phyloP scores from a whole-genome alignment of 345 rosid species.

The Pistacia atlantica region DNA sequence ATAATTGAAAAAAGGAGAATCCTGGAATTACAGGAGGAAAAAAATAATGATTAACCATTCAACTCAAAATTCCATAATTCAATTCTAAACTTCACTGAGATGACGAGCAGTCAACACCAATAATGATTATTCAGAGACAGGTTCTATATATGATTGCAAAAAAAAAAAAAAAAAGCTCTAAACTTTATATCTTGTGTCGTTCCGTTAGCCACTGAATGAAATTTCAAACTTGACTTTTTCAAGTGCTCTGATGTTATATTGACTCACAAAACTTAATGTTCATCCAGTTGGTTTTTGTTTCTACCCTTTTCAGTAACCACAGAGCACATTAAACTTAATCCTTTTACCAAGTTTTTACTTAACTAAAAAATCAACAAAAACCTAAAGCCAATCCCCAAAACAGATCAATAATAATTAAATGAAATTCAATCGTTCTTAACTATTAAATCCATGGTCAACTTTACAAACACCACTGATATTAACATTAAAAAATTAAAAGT shows the following conservation, averaged over 20 bases:
- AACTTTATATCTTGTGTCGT: not conserved
- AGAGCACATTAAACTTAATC: not conserved
- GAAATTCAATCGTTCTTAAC: not conserved
- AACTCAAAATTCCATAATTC: conserved; percentile 2
- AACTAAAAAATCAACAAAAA: not conserved
- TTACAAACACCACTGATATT: not conserved
- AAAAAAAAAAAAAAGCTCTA: not conserved
- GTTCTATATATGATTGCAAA: not conserved
- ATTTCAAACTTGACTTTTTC: too few relatives aligned
- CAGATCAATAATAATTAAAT: not conserved
- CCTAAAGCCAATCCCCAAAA: not conserved
- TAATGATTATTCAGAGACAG: not conserved
- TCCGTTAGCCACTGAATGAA: too few relatives aligned
- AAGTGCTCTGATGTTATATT: too few relatives aligned
- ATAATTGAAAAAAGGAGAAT: conserved; percentile 28
- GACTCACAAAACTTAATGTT: too few relatives aligned
- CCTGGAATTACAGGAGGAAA: conserved; percentile 24
- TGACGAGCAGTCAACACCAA: not conserved
- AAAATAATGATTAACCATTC: not conserved
- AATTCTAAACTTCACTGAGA: not conserved
- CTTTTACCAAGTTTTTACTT: too few relatives aligned
- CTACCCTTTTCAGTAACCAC: not conserved
- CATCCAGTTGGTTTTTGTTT: not conserved
- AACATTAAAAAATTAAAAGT: not conserved
- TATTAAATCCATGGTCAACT: not conserved